These are phyloP conservation scores for Cadophora sp. DNA, from an alignment of 2,329 filamentous ascomycete genomes.

Conservation along the genomic window DNA sequence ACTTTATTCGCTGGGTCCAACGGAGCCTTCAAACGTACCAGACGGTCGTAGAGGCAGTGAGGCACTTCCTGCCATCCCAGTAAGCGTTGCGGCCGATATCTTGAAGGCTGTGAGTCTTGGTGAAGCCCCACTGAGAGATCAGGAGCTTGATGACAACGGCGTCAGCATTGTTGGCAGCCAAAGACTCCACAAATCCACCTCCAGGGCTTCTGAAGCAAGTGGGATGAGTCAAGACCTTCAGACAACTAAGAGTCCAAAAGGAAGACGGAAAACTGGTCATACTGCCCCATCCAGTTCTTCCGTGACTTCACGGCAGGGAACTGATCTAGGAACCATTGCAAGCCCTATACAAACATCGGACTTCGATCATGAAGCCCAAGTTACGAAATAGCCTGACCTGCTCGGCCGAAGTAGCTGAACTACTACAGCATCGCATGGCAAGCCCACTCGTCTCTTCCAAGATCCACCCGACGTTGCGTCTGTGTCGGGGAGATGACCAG, in stretches of 20 bases:
- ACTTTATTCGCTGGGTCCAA: constrained; percentile 15
- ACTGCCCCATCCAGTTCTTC: constrained; percentile 12
- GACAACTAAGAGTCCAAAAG: constrained; percentile 16
- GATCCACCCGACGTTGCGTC: background rate
- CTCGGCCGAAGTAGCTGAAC: too few relatives aligned
- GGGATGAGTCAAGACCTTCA: background rate
- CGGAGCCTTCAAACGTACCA: background rate
- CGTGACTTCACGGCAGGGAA: constrained; percentile 1
- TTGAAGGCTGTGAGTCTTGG: constrained; percentile 9
- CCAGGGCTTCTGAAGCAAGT: constrained; percentile 1
- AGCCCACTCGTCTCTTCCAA: background rate
- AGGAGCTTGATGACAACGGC: background rate
- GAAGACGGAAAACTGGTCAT: constrained; percentile 15
- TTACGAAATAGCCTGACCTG: background rate
- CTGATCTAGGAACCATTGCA: background rate
- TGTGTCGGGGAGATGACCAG: background rate
- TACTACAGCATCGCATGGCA: too few relatives aligned
- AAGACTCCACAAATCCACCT: background rate
- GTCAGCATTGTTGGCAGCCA: constrained; percentile 1
- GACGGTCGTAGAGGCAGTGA: background rate
- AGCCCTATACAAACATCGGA: background rate
- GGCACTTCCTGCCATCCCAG: constrained; percentile 5
- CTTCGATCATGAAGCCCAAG: constrained; percentile 23
- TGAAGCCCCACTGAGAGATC: constrained; percentile 21
- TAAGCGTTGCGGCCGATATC: constrained; percentile 5